phyloP scores from a whole-genome alignment of 2,329 filamentous ascomycete genomes.

The Aspergillus sp. region DNA sequence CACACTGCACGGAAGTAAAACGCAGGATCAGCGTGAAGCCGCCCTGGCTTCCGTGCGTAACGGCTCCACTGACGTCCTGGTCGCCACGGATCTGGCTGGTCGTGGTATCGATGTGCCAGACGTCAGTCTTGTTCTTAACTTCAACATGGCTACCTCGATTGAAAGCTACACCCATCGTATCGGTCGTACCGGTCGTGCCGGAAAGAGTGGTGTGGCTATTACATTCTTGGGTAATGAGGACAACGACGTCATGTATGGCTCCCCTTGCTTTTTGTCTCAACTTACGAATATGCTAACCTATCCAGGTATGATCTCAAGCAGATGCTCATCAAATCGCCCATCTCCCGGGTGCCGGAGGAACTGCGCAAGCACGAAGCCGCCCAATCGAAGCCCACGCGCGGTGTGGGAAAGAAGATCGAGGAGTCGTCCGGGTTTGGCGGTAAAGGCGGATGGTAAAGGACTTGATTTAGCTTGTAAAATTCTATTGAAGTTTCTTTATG shows the following conservation, averaged over 20 bases:
- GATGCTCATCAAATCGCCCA: slow-evolving; percentile 87
- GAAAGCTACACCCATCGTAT: slow-evolving; percentile 97
- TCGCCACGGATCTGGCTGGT: slow-evolving; percentile 92
- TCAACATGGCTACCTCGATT: slow-evolving; percentile 95
- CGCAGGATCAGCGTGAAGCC: slow-evolving; percentile 95
- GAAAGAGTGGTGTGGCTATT: slow-evolving; percentile 93
- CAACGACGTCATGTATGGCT: slow-evolving; percentile 71
- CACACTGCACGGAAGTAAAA: slow-evolving; percentile 92
- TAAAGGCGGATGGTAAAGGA: slow-evolving; percentile 34
- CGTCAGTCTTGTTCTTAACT: slow-evolving; percentile 92
- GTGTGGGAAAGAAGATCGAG: slow-evolving; percentile 49
- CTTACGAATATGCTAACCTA: slow-evolving; percentile 17
- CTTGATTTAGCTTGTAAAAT: neutral
- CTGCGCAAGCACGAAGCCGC: slow-evolving; percentile 83
- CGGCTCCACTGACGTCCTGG: slow-evolving; percentile 79
- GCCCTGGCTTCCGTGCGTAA: slow-evolving; percentile 81
- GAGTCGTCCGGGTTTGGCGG: slow-evolving; percentile 38
- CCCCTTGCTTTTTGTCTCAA: neutral
- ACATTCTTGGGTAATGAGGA: slow-evolving; percentile 95
- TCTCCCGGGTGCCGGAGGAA: slow-evolving; percentile 89
- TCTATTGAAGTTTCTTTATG: neutral
- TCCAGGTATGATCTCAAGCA: slow-evolving; percentile 78
- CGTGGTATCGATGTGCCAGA: slow-evolving; percentile 97
- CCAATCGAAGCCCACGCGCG: slow-evolving; percentile 71
- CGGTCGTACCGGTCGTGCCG: slow-evolving; percentile 93